phyloP scores from a whole-genome alignment of 2,329 filamentous ascomycete species.

The Talaromyces islandicus region DNA sequence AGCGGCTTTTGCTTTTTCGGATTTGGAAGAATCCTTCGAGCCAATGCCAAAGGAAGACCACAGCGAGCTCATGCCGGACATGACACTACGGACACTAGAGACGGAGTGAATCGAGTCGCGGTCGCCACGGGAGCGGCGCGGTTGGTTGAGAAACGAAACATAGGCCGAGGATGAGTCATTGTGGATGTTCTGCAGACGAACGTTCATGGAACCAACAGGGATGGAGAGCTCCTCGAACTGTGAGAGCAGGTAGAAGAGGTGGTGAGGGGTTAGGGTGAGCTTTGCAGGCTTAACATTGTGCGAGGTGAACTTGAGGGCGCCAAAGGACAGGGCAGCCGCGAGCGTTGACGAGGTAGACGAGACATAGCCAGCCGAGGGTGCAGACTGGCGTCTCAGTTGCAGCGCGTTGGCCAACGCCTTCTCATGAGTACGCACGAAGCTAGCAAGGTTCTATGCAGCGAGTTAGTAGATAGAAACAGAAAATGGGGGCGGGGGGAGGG shows the following conservation, averaged over 20 bases:
- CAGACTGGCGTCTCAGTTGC: slow-evolving; percentile 69
- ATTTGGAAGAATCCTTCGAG: slow-evolving; percentile 73
- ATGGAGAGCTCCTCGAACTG: slow-evolving; percentile 91
- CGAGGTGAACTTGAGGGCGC: slow-evolving; percentile 77
- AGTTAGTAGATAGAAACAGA: background rate
- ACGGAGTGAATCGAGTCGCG: slow-evolving; percentile 90
- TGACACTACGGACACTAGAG: slow-evolving; percentile 92
- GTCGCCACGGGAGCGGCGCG: slow-evolving; percentile 76
- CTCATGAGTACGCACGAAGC: slow-evolving; percentile 95
- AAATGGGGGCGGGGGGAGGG: background rate
- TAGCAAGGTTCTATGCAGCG: slow-evolving; percentile 71
- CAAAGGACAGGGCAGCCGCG: slow-evolving; percentile 79
- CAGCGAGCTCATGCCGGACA: slow-evolving; percentile 91
- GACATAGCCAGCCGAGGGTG: slow-evolving; percentile 54
- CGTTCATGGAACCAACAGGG: slow-evolving; percentile 89
- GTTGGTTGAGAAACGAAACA: slow-evolving; percentile 86
- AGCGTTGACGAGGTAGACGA: slow-evolving; percentile 67
- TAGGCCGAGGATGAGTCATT: slow-evolving; percentile 81
- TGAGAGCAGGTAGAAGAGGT: slow-evolving; percentile 92
- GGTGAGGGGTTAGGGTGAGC: slow-evolving; percentile 87
- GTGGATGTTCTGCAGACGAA: slow-evolving; percentile 90
- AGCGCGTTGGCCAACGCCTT: slow-evolving; percentile 94
- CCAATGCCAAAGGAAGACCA: slow-evolving; percentile 85
- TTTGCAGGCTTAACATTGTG: slow-evolving; percentile 83
- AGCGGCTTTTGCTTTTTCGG: slow-evolving; percentile 82